These are phyloP conservation scores for Triticum turgidum DNA, from an alignment of 176 grass and related monocot species.

Conservation along the genomic window DNA sequence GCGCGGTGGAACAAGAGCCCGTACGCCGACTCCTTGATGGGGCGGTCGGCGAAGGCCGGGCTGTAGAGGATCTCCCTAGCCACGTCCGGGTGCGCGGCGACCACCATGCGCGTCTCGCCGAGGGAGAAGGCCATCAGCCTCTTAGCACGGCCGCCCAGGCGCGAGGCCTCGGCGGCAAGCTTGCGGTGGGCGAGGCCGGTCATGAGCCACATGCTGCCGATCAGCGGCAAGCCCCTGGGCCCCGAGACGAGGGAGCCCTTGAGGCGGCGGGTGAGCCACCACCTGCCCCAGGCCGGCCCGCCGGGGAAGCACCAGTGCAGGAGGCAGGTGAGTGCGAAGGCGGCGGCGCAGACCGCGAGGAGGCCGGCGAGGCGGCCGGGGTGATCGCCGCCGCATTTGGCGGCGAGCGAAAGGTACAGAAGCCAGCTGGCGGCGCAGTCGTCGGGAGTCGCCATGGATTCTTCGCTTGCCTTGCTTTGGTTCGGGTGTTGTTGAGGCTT, in stretches of 20 bases:
- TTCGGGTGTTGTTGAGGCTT: not conserved
- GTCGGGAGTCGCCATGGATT: conserved; percentile 29
- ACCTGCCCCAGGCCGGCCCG: conserved; percentile 74
- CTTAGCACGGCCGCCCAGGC: not conserved
- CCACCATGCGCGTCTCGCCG: conserved; percentile 58
- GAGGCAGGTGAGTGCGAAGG: conserved; percentile 6
- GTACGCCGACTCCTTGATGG: conserved; percentile 85
- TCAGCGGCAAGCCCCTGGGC: conserved; percentile 61
- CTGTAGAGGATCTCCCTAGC: conserved; percentile 68
- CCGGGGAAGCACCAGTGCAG: conserved; percentile 76
- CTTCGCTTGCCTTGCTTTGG: not conserved
- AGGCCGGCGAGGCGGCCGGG: conserved; percentile 35
- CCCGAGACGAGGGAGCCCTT: conserved; percentile 22
- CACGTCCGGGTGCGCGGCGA: conserved; percentile 68
- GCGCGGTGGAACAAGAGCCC: conserved; percentile 87
- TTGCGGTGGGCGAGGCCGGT: conserved; percentile 78
- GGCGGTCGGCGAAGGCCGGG: conserved; percentile 71
- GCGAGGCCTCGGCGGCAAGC: conserved; percentile 37
- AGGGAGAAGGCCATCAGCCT: conserved; percentile 84
- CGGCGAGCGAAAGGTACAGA: conserved; percentile 52
- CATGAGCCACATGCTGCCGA: conserved; percentile 94
- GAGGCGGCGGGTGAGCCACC: conserved; percentile 33
- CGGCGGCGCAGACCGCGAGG: not conserved
- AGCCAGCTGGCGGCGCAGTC: conserved; percentile 51
- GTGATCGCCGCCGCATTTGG: conserved; percentile 48